A percentile compares a stretch with the other conserved stretches of the same genome.
phyloP scores from a whole-genome alignment of 768 basidiomycete species.

The Asterophora parasitica region DNA sequence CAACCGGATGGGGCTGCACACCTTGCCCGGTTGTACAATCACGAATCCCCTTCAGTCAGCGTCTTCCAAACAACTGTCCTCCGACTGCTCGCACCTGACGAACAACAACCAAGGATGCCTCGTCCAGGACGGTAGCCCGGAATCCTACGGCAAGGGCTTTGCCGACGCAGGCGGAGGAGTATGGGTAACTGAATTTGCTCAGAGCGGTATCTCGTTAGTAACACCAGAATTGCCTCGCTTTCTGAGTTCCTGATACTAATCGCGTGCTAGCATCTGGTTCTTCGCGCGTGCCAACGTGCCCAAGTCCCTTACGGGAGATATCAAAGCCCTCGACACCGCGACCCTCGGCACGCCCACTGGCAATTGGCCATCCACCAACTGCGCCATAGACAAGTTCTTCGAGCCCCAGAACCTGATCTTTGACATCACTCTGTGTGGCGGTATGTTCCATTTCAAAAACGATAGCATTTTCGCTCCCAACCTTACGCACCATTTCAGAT shows the following conservation, averaged over 20 bases:
- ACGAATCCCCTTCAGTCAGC: slow-evolving; percentile 45
- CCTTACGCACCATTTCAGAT: too few relatives aligned
- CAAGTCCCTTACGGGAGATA: slow-evolving; percentile 38
- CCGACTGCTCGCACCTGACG: slow-evolving; percentile 51
- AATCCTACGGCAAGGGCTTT: slow-evolving; percentile 66
- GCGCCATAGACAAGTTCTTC: slow-evolving; percentile 50
- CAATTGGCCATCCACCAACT: slow-evolving; percentile 58
- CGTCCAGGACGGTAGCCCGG: slow-evolving; percentile 46
- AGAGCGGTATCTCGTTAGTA: slow-evolving; percentile 58
- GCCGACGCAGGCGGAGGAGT: slow-evolving; percentile 65
- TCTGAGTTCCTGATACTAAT: too few relatives aligned
- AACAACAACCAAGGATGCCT: slow-evolving; percentile 64
- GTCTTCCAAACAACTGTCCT: slow-evolving; percentile 42
- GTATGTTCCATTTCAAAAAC: slow-evolving; percentile 18
- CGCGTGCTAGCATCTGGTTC: slow-evolving; percentile 52
- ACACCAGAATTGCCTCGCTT: too few relatives aligned
- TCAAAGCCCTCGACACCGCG: slow-evolving; percentile 48
- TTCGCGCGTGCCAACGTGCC: slow-evolving; percentile 51
- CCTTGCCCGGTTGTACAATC: slow-evolving; percentile 53
- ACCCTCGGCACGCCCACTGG: slow-evolving; percentile 63
- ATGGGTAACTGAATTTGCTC: slow-evolving; percentile 69
- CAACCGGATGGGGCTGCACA: slow-evolving; percentile 73
- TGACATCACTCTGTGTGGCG: slow-evolving; percentile 70
- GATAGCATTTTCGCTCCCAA: too few relatives aligned
- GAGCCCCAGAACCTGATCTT: slow-evolving; percentile 65